phyloP scores from a whole-genome alignment of 1,284 basidiomycete genomes.

The Xerocomus amazonicus region DNA sequence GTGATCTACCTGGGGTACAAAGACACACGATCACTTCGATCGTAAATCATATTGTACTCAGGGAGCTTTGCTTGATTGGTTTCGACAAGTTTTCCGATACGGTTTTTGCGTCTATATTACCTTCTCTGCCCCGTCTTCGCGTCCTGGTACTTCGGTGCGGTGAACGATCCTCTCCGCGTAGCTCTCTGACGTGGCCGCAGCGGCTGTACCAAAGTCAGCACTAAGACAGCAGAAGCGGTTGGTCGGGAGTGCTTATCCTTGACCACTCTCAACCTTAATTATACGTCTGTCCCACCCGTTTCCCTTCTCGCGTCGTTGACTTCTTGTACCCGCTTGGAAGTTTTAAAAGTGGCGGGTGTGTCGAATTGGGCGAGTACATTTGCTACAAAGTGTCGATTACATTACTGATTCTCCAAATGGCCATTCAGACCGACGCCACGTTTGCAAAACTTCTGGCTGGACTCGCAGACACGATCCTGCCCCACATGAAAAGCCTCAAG shows the following conservation, averaged over 20 bases:
- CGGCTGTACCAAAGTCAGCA: conserved; percentile 54
- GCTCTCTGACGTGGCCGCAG: conserved; percentile 35
- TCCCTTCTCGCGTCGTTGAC: conserved; percentile 46
- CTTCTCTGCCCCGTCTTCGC: conserved; percentile 43
- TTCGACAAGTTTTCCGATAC: conserved; percentile 52
- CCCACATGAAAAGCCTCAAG: conserved; percentile 51
- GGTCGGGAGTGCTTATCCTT: conserved; percentile 45
- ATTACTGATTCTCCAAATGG: not conserved
- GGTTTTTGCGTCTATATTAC: conserved; percentile 47
- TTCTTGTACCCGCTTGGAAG: conserved; percentile 44
- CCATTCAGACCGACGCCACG: conserved; percentile 53
- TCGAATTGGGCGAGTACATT: conserved; percentile 49
- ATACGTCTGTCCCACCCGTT: conserved; percentile 51
- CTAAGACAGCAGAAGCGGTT: conserved; percentile 44
- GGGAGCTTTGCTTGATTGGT: conserved; percentile 47
- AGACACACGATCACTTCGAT: conserved; percentile 49
- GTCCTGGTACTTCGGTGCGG: conserved; percentile 52
- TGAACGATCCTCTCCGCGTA: conserved; percentile 1
- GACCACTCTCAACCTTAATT: conserved; percentile 53
- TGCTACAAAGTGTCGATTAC: not conserved
- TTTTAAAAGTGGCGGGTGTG: conserved; percentile 62
- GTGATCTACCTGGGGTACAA: conserved; percentile 50
- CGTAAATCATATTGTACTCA: conserved; percentile 38
- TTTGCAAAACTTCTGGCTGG: conserved; percentile 44
- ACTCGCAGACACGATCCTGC: conserved; percentile 34